phyloP scores from a whole-genome alignment of 495 filamentous ascomycete species.

The Hypoxylon crocopeplum region DNA sequence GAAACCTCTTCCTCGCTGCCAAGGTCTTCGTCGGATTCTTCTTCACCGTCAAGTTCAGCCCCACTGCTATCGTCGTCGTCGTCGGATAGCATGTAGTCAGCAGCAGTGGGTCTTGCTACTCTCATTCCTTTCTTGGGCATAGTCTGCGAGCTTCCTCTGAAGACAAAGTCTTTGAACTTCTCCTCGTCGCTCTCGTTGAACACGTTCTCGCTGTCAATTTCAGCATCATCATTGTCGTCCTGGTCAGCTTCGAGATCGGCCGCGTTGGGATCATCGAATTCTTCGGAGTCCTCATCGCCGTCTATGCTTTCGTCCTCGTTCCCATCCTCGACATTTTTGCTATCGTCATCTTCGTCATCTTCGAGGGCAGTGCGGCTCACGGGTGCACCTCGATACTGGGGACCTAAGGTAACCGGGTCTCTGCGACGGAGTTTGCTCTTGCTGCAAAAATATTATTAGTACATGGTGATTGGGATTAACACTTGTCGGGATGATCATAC shows the following conservation, averaged over 20 bases:
- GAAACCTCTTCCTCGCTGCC: constrained; percentile 51
- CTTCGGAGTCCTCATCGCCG: constrained; percentile 44
- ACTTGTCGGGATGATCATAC: constrained; percentile 50
- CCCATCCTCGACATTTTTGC: constrained; percentile 49
- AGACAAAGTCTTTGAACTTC: constrained; percentile 59
- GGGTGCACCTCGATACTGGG: constrained; percentile 79
- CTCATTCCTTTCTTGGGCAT: constrained; percentile 35
- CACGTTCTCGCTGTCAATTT: constrained; percentile 69
- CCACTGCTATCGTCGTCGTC: constrained; percentile 47
- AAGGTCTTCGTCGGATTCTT: constrained; percentile 43
- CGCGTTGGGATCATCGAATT: constrained; percentile 55
- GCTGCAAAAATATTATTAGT: constrained; percentile 48
- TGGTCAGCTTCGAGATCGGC: constrained; percentile 55
- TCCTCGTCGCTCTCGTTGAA: constrained; percentile 67
- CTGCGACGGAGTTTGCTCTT: constrained; percentile 86
- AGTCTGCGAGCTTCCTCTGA: constrained; percentile 60
- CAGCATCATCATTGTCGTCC: constrained; percentile 57
- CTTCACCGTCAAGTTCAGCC: constrained; percentile 48
- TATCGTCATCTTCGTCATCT: constrained; percentile 49
- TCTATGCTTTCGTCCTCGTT: constrained; percentile 31
- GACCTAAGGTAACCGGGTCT: constrained; percentile 69
- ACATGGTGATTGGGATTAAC: neutral
- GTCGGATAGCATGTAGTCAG: constrained; percentile 59
- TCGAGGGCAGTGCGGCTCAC: constrained; percentile 77
- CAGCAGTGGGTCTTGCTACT: constrained; percentile 51